Evolutionary conservation across 2,329 filamentous ascomycete species (phyloP).

Genomic region (Colletotrichum sp.): DNA sequence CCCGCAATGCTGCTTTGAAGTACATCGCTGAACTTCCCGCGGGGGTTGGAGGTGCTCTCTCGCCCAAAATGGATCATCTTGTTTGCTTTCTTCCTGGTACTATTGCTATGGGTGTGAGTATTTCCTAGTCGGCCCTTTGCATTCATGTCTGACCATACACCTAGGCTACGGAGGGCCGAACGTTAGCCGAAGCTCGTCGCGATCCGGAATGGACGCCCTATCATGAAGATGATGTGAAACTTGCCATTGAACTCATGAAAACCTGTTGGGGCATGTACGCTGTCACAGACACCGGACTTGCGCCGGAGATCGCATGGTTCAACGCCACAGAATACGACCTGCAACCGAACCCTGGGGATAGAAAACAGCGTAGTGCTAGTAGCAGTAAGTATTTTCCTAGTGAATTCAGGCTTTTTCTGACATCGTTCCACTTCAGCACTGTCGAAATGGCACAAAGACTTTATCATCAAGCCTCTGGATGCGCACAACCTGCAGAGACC

Average conservation of each 20-base stretch:
- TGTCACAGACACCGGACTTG: slow-evolving; percentile 83
- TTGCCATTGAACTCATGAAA: slow-evolving; percentile 89
- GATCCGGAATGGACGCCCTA: neutral
- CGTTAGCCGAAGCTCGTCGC: neutral
- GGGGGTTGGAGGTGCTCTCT: neutral
- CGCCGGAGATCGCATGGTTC: slow-evolving; percentile 93
- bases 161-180: neutral
- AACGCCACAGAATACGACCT: slow-evolving; percentile 64
- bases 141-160: neutral
- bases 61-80: neutral
- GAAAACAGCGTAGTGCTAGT: neutral
- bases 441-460: slow-evolving; percentile 75
- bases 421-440: neutral
- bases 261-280: slow-evolving; percentile 99
- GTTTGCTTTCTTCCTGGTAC: neutral
- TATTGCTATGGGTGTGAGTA: neutral
- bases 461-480: slow-evolving; percentile 73
- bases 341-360: slow-evolving; percentile 48
- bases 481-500: slow-evolving; percentile 76
- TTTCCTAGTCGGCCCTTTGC: neutral
- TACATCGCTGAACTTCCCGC: neutral
- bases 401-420: neutral
- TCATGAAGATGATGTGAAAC: slow-evolving; percentile 80
- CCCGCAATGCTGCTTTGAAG: neutral
- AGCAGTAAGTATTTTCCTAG: neutral